These are phyloP conservation scores for Sugiyamaella lignohabitans DNA, from an alignment of 805 yeast genomes.

Conservation along the genomic window DNA sequence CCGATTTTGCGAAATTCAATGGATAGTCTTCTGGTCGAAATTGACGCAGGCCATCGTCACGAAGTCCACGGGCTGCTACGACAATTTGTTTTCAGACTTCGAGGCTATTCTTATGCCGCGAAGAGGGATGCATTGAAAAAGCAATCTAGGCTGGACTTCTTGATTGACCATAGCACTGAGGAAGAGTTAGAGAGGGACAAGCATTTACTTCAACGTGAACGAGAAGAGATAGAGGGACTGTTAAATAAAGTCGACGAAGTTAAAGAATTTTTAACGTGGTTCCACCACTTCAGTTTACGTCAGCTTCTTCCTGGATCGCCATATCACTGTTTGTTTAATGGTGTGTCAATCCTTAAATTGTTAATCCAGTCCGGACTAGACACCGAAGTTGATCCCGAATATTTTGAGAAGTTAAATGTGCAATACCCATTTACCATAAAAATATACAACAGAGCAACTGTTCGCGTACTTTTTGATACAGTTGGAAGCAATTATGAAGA, in stretches of 20 bases:
- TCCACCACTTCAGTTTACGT: constrained; percentile 35
- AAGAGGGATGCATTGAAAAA: constrained; percentile 46
- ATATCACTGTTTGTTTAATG: constrained; percentile 46
- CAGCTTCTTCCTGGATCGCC: constrained; percentile 49
- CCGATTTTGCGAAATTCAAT: constrained; percentile 40
- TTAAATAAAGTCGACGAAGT: constrained; percentile 24
- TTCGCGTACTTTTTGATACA: constrained; percentile 52
- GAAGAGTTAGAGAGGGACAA: neutral
- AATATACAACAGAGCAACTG: constrained; percentile 37
- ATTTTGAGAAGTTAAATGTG: constrained; percentile 38
- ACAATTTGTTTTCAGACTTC: constrained; percentile 54
- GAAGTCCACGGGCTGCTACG: constrained; percentile 56
- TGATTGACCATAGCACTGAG: neutral
- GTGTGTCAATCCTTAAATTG: constrained; percentile 42
- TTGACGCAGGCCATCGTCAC: constrained; percentile 61
- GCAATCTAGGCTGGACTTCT: constrained; percentile 13
- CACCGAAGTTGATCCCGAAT: constrained; percentile 32
- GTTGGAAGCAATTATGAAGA: constrained; percentile 72
- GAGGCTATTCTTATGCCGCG: constrained; percentile 60
- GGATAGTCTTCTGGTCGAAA: constrained; percentile 53
- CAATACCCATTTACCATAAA: constrained; percentile 44
- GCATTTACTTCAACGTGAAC: neutral
- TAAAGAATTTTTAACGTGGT: constrained; percentile 36
- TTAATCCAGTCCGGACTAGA: constrained; percentile 56
- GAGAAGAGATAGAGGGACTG: neutral